Evolutionary conservation across 352 stramenopile genomes (phyloP), one percentile per base, ranked within the genome.

Genomic region (Phytophthora melonis): DNA sequence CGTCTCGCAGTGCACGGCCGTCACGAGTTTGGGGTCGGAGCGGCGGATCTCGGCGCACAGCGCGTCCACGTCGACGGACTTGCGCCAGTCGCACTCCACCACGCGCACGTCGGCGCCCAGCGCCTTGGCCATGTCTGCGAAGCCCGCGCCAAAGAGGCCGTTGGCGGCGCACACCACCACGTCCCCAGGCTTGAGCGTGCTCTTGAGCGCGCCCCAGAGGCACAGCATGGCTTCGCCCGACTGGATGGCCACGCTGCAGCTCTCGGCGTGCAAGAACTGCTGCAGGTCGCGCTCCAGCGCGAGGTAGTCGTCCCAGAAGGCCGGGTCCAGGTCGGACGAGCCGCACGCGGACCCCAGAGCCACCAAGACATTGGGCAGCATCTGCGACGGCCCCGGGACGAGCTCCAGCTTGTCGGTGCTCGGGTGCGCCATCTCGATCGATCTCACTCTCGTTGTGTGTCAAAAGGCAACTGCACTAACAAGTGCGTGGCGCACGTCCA

Each of bases 191-290:
- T 56, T 54, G 1, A 90, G 21, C 1, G 73, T 78, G 63, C 82
- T 90, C 66, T 86, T 86, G 43, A 90, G 70, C 0, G 82, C 80
- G 21, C 82, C 82, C 82, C 82, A 90, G 58, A 90, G 66, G 14
- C 72, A 70, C 54, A 85, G 63, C 82, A 90, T 90, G 54, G 80
- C 82, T 71, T 90, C 82, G 21, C 82, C 80, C n/a, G 82, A 90
- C 57, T 85, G 78, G 52, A 90, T 85, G 47, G 76, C 78, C 19
- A 89, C 71, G 23, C 66, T 76, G 63, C 68, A 77, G 9, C 75
- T 73, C 21, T 74, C 32, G 13, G 82, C 79, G 56, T 77, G 55
- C 21, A 89, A 63, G 7, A 89, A 59, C 16, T 57, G 3, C 73
- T 89, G 72, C 34, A 89, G 34, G 14, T 25, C 59, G 14, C 43